Conservation (phyloP, 495 filamentous ascomycete species). For the Cercophora sp. region DNA sequence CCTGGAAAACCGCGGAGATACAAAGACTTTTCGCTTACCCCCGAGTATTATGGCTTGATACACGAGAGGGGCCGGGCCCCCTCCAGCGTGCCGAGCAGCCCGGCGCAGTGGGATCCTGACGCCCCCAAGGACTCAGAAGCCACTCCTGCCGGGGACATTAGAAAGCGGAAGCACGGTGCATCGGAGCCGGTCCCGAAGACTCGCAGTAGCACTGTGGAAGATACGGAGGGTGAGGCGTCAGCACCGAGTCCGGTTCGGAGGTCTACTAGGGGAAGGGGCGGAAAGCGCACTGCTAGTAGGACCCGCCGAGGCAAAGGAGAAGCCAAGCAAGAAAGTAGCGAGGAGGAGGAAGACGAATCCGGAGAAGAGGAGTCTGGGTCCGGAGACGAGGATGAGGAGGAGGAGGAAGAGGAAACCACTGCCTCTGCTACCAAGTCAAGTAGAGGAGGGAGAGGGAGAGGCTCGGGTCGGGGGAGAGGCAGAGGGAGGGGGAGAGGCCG, state of each 20-base stretch:
- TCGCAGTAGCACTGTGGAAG: conserved; percentile 52
- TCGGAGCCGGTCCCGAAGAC: conserved; percentile 37
- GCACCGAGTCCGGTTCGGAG: conserved; percentile 33
- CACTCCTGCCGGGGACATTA: conserved; percentile 18
- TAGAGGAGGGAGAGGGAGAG: too few relatives aligned
- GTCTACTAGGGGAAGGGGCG: conserved; percentile 33
- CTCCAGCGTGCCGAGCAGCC: conserved; percentile 53
- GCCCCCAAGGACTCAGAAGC: conserved; percentile 41
- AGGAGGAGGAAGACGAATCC: conserved; percentile 57
- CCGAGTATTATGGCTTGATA: conserved; percentile 69
- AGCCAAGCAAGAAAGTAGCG: conserved; percentile 1
- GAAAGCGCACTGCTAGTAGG: conserved; percentile 38
- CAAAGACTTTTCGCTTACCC: conserved; percentile 71
- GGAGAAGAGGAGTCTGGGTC: conserved; percentile 53
- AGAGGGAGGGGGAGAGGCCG: conserved; percentile 18
- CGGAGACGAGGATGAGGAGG: conserved; percentile 43
- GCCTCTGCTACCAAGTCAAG: conserved; percentile 20
- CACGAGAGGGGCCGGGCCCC: conserved; percentile 63
- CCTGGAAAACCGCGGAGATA: conserved; percentile 51
- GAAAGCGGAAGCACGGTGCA: conserved; percentile 47
- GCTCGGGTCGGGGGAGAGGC: conserved; percentile 28
- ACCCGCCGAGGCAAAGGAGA: conserved; percentile 33
- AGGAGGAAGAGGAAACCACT: conserved; percentile 27
- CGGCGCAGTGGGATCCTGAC: conserved; percentile 46
- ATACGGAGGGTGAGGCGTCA: conserved; percentile 45